Base-by-base conservation (phyloP, 2,329 filamentous ascomycete genomes). In the Alternaria novae-zelandiae region DNA sequence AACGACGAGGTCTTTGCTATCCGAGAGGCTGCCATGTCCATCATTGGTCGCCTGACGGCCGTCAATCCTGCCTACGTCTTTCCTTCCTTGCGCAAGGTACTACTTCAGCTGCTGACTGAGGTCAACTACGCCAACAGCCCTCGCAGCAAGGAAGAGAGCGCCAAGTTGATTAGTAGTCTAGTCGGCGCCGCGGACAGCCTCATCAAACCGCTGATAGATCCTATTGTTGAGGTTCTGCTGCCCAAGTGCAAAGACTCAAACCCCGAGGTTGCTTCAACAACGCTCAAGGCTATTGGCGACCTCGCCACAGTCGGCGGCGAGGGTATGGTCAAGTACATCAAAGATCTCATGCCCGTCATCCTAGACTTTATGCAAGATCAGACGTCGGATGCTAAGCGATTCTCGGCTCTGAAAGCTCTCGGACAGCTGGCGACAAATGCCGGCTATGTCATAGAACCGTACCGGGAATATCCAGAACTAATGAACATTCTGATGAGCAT, bases 61-160 rank as follows among this genome's bases (percentile, higher is more conserved):
- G 90, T 94, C 69, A 99, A 99, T 69, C 96, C 96, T 1, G 96
- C 96, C 61, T 99, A 99, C 80, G 94, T 99, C 70, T 97, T 99
- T 74, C 96, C 96, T 2, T 96, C 96, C 0, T 82, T 99, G 43
- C 91, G 96, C 66, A 99, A 99, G 81, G 91, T 96, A 6, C 88
- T 99, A 25, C 94, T 99, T 62, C 96, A 99, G 80, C 90, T 99
- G 79, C 86, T 99, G 65, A 99, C 96, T 0, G 95, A 97, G 74
- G 90, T 99, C 21, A 94, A 97, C 72, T 98, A 97, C 74, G 96
- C 96, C 7, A 97, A 97, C 77, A 96, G 95, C 55, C 88, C 95
- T 8, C 89, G 93, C 50, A 97, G 95, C 80, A 98, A 98, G 80
- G 95, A 98, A 80, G 96, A 99, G 79, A 97, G 94, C 72, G 94